Evolutionary conservation across 495 filamentous ascomycete species (phyloP), one percentile per base, ranked within the genome.

Genomic region (Penicillium pancosmium): DNA sequence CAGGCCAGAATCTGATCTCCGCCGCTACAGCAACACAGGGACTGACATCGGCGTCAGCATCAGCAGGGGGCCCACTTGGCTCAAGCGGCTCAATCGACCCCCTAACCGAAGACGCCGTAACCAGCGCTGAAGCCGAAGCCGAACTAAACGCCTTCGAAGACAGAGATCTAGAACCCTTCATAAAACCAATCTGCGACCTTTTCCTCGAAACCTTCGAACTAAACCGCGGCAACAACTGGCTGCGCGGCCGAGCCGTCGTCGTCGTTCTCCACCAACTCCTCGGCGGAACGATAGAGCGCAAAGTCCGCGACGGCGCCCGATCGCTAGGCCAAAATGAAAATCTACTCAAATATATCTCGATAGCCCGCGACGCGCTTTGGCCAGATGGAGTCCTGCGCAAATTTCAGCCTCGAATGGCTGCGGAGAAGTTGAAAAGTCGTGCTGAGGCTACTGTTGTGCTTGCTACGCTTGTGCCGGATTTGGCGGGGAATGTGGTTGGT

Each of bases 151-250:
- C 95, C 5, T 98, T 96, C 62, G 94, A 97, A 66, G 86, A 91
- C 60, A 86, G 88, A 56, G 91, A 96, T 63, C 78, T 91, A 0
- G 91, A 96, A 67, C 95, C 95, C 7, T 97, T 99, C 71, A 92
- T 99, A 61, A 98, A 96, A 67, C 95, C 95, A 8, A 96, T 99
- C 61, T 97, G 92, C 72, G 94, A 99, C 71, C 84, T 98, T 53
- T 99, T 99, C 72, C 86, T 98, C 40, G 95, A 98, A 76, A 82
- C 91, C 11, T 99, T 99, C 70, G 92, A 97, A 68, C 83, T 98
- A 25, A 96, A 97, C 68, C 85, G 87, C 31, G 93, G 92, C 16
- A 96, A 93, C 72, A 98, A 95, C 69, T 95, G 67, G 93, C 84
- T 99, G 6, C 89, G 95, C 16, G 95, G 94, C 9, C 86, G 95